A percentile compares a stretch with the other conserved stretches of the same genome.
Evolutionary conservation across 441 rosid species (phyloP).

Genomic region (Mallotus japonicus): DNA sequence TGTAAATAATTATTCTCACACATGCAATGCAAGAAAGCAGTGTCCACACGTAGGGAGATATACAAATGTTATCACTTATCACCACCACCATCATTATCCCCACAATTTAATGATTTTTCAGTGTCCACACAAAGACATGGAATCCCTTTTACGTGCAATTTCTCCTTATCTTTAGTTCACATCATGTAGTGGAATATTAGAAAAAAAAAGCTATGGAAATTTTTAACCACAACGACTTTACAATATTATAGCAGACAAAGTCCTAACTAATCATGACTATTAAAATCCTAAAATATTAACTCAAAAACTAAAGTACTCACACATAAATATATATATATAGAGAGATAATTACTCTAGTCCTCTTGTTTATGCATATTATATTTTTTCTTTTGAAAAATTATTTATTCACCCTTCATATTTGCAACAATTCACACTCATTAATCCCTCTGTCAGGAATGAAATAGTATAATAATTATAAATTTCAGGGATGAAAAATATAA

Average conservation of each 20-base stretch:
- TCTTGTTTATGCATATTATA: too few relatives aligned
- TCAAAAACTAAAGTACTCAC: background rate
- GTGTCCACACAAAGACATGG: constrained; percentile 36
- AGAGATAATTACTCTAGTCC: too few relatives aligned
- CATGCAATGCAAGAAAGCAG: constrained; percentile 18
- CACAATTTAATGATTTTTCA: background rate
- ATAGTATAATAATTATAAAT: too few relatives aligned
- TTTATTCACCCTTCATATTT: too few relatives aligned
- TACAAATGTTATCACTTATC: background rate
- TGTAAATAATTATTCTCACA: constrained; percentile 7
- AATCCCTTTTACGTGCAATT: constrained; percentile 33
- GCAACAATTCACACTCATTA: too few relatives aligned
- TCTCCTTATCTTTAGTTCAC: constrained; percentile 15
- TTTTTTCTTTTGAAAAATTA: too few relatives aligned
- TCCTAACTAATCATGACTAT: constrained; percentile 29
- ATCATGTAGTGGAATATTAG: constrained; percentile 16
- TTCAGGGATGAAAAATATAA: too few relatives aligned
- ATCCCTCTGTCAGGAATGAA: too few relatives aligned
- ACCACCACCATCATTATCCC: background rate
- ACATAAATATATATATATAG: too few relatives aligned
- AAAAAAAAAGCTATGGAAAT: constrained; percentile 19
- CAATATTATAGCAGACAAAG: constrained; percentile 17
- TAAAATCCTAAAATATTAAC: constrained; percentile 24
- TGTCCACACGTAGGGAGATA: constrained; percentile 22
- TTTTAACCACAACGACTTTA: constrained; percentile 23